Base-by-base conservation (phyloP, 1,284 basidiomycete species). In the Moesziomyces parantarcticus region DNA sequence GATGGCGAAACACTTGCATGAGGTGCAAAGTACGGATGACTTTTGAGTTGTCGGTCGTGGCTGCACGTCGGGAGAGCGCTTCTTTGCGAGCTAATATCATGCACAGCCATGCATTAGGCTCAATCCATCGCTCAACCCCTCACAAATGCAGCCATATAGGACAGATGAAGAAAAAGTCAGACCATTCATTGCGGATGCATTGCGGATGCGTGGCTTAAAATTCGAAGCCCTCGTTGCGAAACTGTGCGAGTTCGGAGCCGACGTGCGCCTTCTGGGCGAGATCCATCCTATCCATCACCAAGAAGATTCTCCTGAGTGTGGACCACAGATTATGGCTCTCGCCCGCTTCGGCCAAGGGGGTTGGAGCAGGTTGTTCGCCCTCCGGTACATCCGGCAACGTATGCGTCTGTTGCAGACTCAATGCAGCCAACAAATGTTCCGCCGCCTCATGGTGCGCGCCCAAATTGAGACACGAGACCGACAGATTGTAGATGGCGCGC, bases 401-500 rank as follows among this genome's bases (percentile, higher is more conserved):
- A 83, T 69, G 80, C 32, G 84, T 80, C 54, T 86, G 84, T 90
- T 89, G 96, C 77, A 97, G 87, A 2, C 89, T 89, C n/a, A 99
- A 86, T 0, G 94, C 97, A 60, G 92, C 92, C 55, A 99, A 87
- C 84, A 99, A 92, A 84, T 99, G 97, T 79, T 99, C 97, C 3
- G 93, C 93, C 0, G 97, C 96, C 86, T 99, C 96, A 79, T 93
- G 91, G 84, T 94, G 89, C 8, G 95, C 94, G 20, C 94, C 94
- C 50, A 99, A 94, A 83, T 99, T 99, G 68, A 99, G 85, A 92
- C 95, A 98, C 21, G 94, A 94, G 23, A 98, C 95, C 39, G 94
- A 94, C 36, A 99, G 92, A 81, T 99, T 99, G 84, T 97, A 98
- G 39, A 98, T 94, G 7, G 96, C 97, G 13, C 97, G 89, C 0